phyloP scores from a whole-genome alignment of 1,284 basidiomycete genomes.

The Phellinidium pouzarii region DNA sequence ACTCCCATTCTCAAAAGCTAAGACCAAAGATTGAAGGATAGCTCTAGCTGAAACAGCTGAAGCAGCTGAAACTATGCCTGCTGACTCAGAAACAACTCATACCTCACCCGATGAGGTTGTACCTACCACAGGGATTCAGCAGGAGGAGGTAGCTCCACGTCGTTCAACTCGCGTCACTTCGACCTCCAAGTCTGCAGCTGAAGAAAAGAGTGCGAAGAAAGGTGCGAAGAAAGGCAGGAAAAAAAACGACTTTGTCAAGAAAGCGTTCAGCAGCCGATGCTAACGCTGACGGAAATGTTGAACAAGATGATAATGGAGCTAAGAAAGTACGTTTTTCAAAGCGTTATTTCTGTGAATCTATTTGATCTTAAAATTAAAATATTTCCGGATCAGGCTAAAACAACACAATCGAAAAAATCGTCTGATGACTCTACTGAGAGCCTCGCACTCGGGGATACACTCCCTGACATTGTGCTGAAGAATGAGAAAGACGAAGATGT shows the following conservation, averaged over 20 bases:
- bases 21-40: too few species aligned
- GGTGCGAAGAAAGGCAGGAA: slow-evolving; percentile 4
- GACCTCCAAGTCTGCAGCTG: slow-evolving; percentile 17
- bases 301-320: slow-evolving; percentile 18
- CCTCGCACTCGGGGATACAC: slow-evolving; percentile 53
- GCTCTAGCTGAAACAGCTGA: neutral
- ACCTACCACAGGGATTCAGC: neutral
- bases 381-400: slow-evolving; percentile 6
- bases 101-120: neutral
- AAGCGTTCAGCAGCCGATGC: slow-evolving; percentile 23
- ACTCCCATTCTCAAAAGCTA: too few species aligned
- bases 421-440: slow-evolving; percentile 1
- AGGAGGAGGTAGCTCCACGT: slow-evolving; percentile 9
- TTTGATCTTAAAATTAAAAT: neutral
- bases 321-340: slow-evolving; percentile 3
- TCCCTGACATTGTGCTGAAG: slow-evolving; percentile 73
- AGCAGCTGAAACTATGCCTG: neutral
- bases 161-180: slow-evolving; percentile 19
- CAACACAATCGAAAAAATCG: neutral
- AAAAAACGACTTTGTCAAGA: slow-evolving; percentile 14
- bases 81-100: neutral
- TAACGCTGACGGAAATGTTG: slow-evolving; percentile 25
- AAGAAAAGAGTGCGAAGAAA: slow-evolving; percentile 19
- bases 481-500: slow-evolving; percentile 74
- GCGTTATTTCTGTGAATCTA: neutral